Percentiles rank a stretch among this genome's conserved stretches.
Conservation (phyloP, 805 yeast species). For the Saturnispora galanensis region DNA sequence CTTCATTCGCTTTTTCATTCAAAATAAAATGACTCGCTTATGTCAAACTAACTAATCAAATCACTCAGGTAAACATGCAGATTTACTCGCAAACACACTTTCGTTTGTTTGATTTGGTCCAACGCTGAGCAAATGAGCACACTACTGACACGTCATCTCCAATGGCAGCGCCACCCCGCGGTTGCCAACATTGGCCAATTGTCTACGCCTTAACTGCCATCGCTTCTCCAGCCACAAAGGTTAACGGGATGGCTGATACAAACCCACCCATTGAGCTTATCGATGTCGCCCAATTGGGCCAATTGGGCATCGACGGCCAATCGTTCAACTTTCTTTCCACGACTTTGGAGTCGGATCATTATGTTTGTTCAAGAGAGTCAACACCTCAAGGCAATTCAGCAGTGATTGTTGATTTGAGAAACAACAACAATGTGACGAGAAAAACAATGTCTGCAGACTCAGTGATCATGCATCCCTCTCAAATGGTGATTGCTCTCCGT, state of each 20-base stretch:
- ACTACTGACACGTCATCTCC: too few species aligned
- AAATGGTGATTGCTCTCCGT: conserved; percentile 81
- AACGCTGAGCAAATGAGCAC: too few species aligned
- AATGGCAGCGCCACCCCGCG: too few species aligned
- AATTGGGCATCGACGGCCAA: conserved; percentile 74
- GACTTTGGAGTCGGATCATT: conserved; percentile 87
- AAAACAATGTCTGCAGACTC: conserved; percentile 96
- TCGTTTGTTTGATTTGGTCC: too few species aligned
- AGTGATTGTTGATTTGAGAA: conserved; percentile 78
- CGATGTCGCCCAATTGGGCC: conserved; percentile 82
- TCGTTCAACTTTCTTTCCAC: conserved; percentile 89
- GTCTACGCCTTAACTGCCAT: too few species aligned
- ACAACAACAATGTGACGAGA: conserved; percentile 70
- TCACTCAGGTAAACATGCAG: too few species aligned
- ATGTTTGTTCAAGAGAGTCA: conserved; percentile 71
- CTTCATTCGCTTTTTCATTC: too few species aligned
- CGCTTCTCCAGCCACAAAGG: too few species aligned
- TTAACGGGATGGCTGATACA: conserved; percentile 33
- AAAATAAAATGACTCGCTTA: too few species aligned
- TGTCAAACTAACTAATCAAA: too few species aligned
- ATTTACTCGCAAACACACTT: too few species aligned
- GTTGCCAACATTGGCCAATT: too few species aligned
- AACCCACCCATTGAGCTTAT: conserved; percentile 90
- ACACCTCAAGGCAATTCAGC: conserved; percentile 69
- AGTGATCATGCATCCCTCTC: conserved; percentile 91